Evolutionary conservation across 257 asterid species (phyloP), one percentile per base, ranked within the genome.

Genomic region (Mentha longifolia): DNA sequence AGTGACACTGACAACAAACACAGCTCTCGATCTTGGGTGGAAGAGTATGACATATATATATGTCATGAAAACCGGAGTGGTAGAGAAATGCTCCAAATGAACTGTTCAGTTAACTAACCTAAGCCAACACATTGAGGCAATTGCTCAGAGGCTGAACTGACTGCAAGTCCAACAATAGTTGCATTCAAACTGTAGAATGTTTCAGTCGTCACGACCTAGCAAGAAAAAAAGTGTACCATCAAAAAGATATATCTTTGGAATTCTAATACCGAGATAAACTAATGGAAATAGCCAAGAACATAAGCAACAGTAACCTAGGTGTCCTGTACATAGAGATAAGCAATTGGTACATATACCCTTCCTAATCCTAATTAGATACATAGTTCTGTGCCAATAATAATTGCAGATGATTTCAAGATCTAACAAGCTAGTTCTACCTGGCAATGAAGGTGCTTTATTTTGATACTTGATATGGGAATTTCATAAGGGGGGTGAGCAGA

Each of bases 131-230:
- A 94, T 31, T 76, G 89, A 78, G 96, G 92, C 70, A 81, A 78
- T 55, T 76, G 71, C 66, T 88, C 85, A 6, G 92, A 75, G 25
- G 15, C 77, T 68, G 93, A 74, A 77, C 83, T 81, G 81, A 84
- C 81, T 19, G 95, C 97, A 66, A 95, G 79, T 60, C 98, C 99
- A 79, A 95, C 91, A 41, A 91, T 82, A 65, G 88, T 79, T n/a
- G 91, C 98, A 82, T 95, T 95, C 86, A 95, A 88, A 75, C 97
- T 84, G 89, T 87, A 85, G 81, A 88, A 86, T 46, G 83, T 82
- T 82, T 91, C 98, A 39, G 80, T 50, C 64, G 46, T 72, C 10
- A 92, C 88, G 43, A 94, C 95, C 97, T 95, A 74, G 49, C 73
- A 84, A 55, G 71, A 74, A 22, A 77, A 65, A 72, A 35, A 61